Evolutionary conservation across 1,284 basidiomycete genomes (phyloP), one percentile per base, ranked within the genome.

Genomic region (Cutaneotrichosporon sp.): DNA sequence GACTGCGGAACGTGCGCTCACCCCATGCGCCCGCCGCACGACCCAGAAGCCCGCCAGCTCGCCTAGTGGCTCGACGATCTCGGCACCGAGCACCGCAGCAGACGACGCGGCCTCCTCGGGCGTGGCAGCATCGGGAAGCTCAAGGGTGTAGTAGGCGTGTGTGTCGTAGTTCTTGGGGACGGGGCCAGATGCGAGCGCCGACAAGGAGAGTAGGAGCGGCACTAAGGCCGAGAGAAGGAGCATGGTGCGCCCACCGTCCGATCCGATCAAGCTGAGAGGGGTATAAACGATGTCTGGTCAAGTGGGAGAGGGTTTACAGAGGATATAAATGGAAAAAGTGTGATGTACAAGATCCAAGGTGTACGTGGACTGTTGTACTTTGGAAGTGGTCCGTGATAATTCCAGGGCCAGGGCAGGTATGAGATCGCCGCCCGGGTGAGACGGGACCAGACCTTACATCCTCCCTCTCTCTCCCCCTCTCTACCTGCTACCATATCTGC

Each of bases 21-120:
- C 32, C 0, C 55, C 38, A 4, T 49, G 55, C 5, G 47, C 55
- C 5, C 84, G 82, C 16, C 91, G 86, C n/a, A 97, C 87, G 5
- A 99, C 84, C 90, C 90, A 99, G 78, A 90, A 85, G 63, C 93
- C 84, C 4, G 78, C 76, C 11, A 99, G 86, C 77, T 97, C 90
- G 46, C 96, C 96, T 14, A 89, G 89, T 67, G 86, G 88, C 74
- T 96, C 92, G 58, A 98, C 89, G 58, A 97, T 81, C 78, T 98
- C 89, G 11, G 92, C 89, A 26, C 88, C 89, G 9, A 98, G 85
- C 2, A 83, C 80, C 3, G 79, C 68, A 2, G 89, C 85, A 52
- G 90, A 83, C 1, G 68, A 56, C 1, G 67, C 64, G 11, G 75
- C 73, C 0, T 56, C 52, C 58, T 88, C 84, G 55, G 80, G 79